A percentile compares a stretch with the other conserved stretches of the same genome.
Conservation (phyloP, 306 rosid genomes). For the Fragaria ananassa region DNA sequence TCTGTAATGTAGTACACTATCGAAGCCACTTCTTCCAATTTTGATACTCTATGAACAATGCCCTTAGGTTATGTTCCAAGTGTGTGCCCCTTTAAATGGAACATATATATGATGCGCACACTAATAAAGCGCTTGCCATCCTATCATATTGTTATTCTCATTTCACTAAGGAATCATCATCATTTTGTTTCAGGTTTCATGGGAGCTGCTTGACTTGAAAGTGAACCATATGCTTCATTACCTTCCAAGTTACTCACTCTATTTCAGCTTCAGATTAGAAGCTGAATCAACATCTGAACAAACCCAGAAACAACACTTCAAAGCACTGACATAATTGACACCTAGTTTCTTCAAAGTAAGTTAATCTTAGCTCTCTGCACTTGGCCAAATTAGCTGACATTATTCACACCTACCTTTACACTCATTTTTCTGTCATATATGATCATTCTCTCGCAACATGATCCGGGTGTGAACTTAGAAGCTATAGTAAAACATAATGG, state of each 20-base stretch:
- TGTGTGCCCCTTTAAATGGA: neutral
- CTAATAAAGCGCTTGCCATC: neutral
- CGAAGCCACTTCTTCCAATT: neutral
- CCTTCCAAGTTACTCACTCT: neutral
- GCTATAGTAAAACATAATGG: too few species aligned
- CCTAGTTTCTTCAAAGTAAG: neutral
- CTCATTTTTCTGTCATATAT: neutral
- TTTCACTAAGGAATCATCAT: neutral
- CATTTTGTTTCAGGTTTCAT: too few species aligned
- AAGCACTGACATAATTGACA: neutral
- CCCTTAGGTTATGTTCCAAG: neutral
- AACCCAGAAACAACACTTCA: neutral
- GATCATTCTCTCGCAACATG: neutral
- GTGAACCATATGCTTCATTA: neutral
- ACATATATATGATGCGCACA: neutral
- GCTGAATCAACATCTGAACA: neutral
- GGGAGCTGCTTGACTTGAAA: constrained; percentile 5
- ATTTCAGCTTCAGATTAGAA: neutral
- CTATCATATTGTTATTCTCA: neutral
- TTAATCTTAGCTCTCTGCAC: neutral
- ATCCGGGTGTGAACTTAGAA: too few species aligned
- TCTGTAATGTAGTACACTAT: neutral
- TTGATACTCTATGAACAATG: neutral
- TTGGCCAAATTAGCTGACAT: neutral
- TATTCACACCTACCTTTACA: neutral